phyloP scores from a whole-genome alignment of 108 stramenopile genomes.

The Conticribra guillardii region DNA sequence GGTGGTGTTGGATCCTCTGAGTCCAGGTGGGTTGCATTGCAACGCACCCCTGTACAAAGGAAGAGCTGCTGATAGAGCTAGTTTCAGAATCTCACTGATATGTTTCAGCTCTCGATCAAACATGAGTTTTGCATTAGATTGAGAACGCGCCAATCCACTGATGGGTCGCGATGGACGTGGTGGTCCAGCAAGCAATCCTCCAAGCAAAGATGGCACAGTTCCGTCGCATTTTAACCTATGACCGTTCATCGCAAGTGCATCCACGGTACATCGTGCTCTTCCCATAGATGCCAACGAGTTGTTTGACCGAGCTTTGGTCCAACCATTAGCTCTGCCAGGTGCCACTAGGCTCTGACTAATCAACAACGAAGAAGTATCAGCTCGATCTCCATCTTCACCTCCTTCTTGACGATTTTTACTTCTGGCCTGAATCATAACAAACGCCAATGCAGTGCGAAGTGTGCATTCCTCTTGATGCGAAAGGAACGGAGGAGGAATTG shows the following conservation, averaged over 20 bases:
- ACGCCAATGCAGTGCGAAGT: constrained; percentile 44
- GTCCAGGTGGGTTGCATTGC: constrained; percentile 2
- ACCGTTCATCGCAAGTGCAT: no score
- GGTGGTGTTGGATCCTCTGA: not conserved
- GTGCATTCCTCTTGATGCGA: constrained; percentile 48
- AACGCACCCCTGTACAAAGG: constrained; percentile 38
- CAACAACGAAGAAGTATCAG: no score
- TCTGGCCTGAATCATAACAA: constrained; percentile 34
- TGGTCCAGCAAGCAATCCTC: constrained; percentile 26
- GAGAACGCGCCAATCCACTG: not conserved
- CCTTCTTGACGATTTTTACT: constrained; percentile 2
- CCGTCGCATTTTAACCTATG: no score
- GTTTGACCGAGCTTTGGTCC: not conserved
- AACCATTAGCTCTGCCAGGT: not conserved
- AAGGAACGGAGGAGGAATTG: constrained; percentile 43
- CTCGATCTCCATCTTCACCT: not conserved
- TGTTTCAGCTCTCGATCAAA: constrained; percentile 37
- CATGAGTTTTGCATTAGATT: constrained; percentile 9
- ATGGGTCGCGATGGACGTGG: constrained; percentile 7
- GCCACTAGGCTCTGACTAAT: not conserved
- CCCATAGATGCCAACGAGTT: not conserved
- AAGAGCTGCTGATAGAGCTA: constrained; percentile 38
- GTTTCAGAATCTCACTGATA: constrained; percentile 32
- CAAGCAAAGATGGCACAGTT: constrained; percentile 14
- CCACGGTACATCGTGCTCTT: no score